Evolutionary conservation across 225 moss, liverwort and hornwort genomes (phyloP), one percentile per base, ranked within the genome.

Genomic region (Pleurozium schreberi): DNA sequence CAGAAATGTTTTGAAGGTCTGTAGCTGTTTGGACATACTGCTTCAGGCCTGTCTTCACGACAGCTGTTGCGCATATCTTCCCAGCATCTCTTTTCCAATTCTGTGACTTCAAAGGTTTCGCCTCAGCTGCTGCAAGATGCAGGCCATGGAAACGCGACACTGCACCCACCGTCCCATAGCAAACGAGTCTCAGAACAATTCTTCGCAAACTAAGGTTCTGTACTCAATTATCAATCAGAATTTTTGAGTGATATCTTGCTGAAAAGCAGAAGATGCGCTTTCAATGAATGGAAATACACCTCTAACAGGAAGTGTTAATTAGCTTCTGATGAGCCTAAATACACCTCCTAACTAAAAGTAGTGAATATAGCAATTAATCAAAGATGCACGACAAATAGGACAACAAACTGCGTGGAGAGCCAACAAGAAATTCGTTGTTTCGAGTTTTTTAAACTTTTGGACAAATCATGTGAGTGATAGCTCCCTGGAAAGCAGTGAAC

Each of bases 1-100:
- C 9, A 74, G n/a, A 33, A 3, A 58, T 19, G 13, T 28, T 87
- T 40, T 81, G 40, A 90, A 45, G 13, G 22, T 20, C 30, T 64
- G 12, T 17, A 27, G 57, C 76, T 67, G 27, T 40, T 57, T 66
- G 50, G 31, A 90, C 96, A 83, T 87, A 97, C 97, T 86, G 87
- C 53, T 85, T 78, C 43, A 89, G 30, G 80, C 87, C 90, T 38
- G 91, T 92, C 2, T 91, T 81, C 26, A 93, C 91, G 52, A 88
- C 84, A 13, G 96, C 93, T 84, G 95, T 90, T 10, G 95, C 97
- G 85, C 71, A 78, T 33, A 63, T 89, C 74, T 92, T 92, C 66
- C 93, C 91, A 52, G 94, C 27, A 61, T 36, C 57, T 31, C 78
- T 66, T 85, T 76, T 93, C 84, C 53, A 27, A n/a, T 84, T 91